phyloP scores from a whole-genome alignment of 2,329 filamentous ascomycete species.

The Fusarium decemcellulare region DNA sequence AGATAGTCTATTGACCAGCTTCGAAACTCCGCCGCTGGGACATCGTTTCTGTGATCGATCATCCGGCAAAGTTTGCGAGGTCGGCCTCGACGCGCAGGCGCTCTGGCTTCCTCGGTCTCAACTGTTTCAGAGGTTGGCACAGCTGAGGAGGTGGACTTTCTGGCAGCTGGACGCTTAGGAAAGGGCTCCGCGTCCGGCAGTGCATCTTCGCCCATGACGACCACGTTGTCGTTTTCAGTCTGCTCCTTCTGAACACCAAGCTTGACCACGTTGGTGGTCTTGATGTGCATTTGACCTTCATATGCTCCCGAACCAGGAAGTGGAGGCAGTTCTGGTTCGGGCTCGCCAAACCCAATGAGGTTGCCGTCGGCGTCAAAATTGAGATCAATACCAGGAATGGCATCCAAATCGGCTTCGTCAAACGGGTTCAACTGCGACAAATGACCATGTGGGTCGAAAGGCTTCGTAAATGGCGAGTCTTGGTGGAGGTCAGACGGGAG shows the following conservation, averaged over 20 bases:
- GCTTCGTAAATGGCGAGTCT: slow-evolving; percentile 48
- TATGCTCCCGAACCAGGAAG: slow-evolving; percentile 47
- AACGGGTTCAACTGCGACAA: slow-evolving; percentile 51
- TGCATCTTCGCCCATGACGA: slow-evolving; percentile 56
- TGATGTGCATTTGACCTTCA: slow-evolving; percentile 19
- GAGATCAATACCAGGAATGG: slow-evolving; percentile 59
- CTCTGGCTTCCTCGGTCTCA: slow-evolving; percentile 35
- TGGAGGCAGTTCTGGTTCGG: slow-evolving; percentile 58
- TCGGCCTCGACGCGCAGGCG: slow-evolving; percentile 41
- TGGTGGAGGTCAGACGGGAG: slow-evolving; percentile 54
- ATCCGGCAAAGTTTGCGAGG: slow-evolving; percentile 46
- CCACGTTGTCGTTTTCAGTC: slow-evolving; percentile 50
- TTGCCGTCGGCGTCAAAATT: slow-evolving; percentile 68
- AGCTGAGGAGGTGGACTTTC: slow-evolving; percentile 28
- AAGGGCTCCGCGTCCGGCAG: slow-evolving; percentile 57
- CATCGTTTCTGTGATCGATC: slow-evolving; percentile 51
- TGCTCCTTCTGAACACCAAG: slow-evolving; percentile 13
- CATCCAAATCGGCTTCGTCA: slow-evolving; percentile 56
- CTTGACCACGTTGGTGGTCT: slow-evolving; percentile 26
- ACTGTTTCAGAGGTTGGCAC: slow-evolving; percentile 42
- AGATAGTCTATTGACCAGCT: slow-evolving; percentile 61
- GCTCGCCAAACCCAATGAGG: slow-evolving; percentile 57
- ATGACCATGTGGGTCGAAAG: slow-evolving; percentile 31
- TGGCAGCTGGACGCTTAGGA: slow-evolving; percentile 40
- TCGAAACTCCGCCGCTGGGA: slow-evolving; percentile 56